Percentiles rank a stretch among this genome's conserved stretches.
Evolutionary conservation across 225 moss, liverwort and hornwort species (phyloP).

Genomic region (Sphagnum contortum): DNA sequence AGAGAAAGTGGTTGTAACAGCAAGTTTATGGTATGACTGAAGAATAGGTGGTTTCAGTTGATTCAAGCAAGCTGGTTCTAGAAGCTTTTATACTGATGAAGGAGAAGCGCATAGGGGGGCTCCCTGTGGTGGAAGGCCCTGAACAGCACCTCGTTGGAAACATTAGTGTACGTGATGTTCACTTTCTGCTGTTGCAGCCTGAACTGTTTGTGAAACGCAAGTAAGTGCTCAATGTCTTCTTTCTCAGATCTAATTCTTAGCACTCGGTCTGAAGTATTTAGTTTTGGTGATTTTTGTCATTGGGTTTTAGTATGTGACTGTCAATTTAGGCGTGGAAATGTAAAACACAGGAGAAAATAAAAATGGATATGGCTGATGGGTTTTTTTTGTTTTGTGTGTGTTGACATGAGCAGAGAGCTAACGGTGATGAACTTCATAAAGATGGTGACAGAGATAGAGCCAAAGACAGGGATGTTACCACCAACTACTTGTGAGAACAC

Average conservation of each 20-base stretch:
- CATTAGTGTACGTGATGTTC: conserved; percentile 82
- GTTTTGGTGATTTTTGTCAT: too few species aligned
- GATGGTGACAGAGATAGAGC: conserved; percentile 34
- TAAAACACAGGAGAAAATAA: neutral
- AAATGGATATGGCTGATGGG: too few species aligned
- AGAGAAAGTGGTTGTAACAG: too few species aligned
- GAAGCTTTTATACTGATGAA: conserved; percentile 96
- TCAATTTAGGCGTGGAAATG: too few species aligned
- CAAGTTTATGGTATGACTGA: neutral
- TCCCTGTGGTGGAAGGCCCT: conserved; percentile 78
- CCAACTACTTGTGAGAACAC: conserved; percentile 54
- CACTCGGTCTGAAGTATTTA: neutral
- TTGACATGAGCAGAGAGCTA: conserved; percentile 53
- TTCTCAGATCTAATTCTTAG: neutral
- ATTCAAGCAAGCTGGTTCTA: conserved; percentile 61
- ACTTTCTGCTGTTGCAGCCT: conserved; percentile 74
- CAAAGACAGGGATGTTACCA: conserved; percentile 32
- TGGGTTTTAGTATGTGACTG: too few species aligned
- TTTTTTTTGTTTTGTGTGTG: neutral
- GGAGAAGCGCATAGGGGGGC: conserved; percentile 75
- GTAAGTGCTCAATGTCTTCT: conserved; percentile 19
- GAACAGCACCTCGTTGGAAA: conserved; percentile 70
- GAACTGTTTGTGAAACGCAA: conserved; percentile 81
- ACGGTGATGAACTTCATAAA: conserved; percentile 89
- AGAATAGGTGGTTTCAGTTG: conserved; percentile 67